Base-by-base conservation (phyloP, 2,329 filamentous ascomycete species). In the Fusarium sterilihyphosum region DNA sequence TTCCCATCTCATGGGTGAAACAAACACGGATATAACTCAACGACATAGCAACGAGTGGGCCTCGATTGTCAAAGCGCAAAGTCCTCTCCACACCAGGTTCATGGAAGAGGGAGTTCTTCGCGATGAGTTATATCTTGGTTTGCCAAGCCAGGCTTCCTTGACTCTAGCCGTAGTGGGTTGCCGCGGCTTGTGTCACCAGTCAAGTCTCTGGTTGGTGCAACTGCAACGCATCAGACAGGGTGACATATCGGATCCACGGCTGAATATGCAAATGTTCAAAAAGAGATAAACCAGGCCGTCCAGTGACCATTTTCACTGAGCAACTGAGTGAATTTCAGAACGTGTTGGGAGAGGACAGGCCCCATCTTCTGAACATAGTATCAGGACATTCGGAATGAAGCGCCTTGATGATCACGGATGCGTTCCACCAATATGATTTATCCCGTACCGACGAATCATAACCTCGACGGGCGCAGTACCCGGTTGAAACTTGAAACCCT, bases 21-120 rank as follows among this genome's bases (percentile, higher is more conserved):
- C 43, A 16, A 57, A 24, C n/a, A 37, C 54, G 71, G 67, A 46
- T 61, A 57, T 67, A 68, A 56, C 22, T 43, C 49, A 35, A 61
- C 33, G 22, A 40, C 31, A 62, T 57, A 26, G 29, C 47, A 52
- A 38, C 40, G 46, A 52, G 61, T 49, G 50, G 54, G 29, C 54
- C 49, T 57, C 29, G 26, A 60, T 44, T 61, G 69, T 73, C 70
- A 68, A 69, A 69, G 64, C 70, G 69, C 49, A 46, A 50, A 43
- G 31, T 38, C 44, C 47, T 69, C 47, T 57, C 68, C 67, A 56
- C 67, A 57, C 41, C 46, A 46, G 24, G 16, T 33, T 59, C 16
- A 47, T 33, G n/a, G 38, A 9, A n/a, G 17, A 22, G 11, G 41
- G 46, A 56, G 53, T 37, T 61, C 35, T 35, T 59, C 57, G 52